A percentile compares a stretch with the other conserved stretches of the same genome.
These are phyloP conservation scores for Colletotrichum salicis DNA, from an alignment of 2,329 filamentous ascomycete species.

Conservation along the genomic window DNA sequence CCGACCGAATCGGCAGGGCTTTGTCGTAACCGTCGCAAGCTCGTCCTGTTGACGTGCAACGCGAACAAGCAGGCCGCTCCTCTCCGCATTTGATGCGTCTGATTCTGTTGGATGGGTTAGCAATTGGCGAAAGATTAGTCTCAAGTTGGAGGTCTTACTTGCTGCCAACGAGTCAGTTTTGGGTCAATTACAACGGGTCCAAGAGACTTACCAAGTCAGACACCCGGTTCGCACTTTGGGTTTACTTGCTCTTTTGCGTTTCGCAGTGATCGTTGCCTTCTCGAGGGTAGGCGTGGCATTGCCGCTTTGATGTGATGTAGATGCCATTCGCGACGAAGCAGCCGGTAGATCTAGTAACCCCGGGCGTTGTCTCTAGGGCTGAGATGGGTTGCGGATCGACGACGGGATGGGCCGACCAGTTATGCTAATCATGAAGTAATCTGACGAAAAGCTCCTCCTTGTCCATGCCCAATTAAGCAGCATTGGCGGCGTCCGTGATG, in stretches of 20 bases:
- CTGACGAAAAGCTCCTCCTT: slow-evolving; percentile 6
- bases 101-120: slow-evolving; percentile 40
- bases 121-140: too few species aligned
- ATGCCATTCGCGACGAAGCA: background rate
- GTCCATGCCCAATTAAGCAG: slow-evolving; percentile 3
- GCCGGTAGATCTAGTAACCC: too few species aligned
- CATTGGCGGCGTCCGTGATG: background rate
- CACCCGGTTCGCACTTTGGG: slow-evolving; percentile 53
- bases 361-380: background rate
- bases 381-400: background rate
- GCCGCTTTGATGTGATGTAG: background rate
- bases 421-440: background rate
- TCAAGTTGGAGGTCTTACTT: slow-evolving; percentile 40
- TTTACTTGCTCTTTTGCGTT: slow-evolving; percentile 48
- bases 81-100: slow-evolving; percentile 50
- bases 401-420: background rate
- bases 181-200: background rate
- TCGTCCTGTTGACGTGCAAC: slow-evolving; percentile 47
- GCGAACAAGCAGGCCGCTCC: slow-evolving; percentile 46
- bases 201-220: slow-evolving; percentile 49
- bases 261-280: background rate
- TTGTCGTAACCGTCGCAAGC: slow-evolving; percentile 50
- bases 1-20: slow-evolving; percentile 5
- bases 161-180: slow-evolving; percentile 34
- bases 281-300: background rate